A percentile compares a stretch with the other conserved stretches of the same genome.
Conservation (phyloP, 2,329 filamentous ascomycete species). For the Microsporum canis region DNA sequence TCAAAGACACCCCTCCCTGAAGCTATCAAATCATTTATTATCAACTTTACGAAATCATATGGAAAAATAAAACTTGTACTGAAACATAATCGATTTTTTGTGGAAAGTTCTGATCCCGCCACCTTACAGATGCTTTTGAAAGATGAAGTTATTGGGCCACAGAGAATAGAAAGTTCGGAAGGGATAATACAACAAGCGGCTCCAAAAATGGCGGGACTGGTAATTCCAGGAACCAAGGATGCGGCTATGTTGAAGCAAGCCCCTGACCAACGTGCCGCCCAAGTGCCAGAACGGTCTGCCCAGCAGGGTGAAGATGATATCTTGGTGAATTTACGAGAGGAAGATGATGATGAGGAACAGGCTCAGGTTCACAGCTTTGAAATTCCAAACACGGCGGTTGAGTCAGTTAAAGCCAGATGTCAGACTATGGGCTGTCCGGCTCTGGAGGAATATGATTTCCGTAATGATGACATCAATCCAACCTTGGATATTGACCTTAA, state of each 20-base stretch:
- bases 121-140: conserved; percentile 79
- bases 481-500: conserved; percentile 89
- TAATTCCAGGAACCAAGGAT: conserved; percentile 90
- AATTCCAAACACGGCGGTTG: conserved; percentile 69
- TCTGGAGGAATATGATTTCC: conserved; percentile 94
- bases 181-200: conserved; percentile 69
- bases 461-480: conserved; percentile 77
- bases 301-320: conserved; percentile 53
- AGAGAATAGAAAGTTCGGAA: conserved; percentile 62
- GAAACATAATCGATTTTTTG: conserved; percentile 87
- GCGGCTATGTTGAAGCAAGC: conserved; percentile 79
- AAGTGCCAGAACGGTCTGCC: conserved; percentile 26
- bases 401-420: conserved; percentile 80
- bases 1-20: conserved; percentile 79
- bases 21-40: conserved; percentile 66
- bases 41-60: conserved; percentile 77
- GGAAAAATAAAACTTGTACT: conserved; percentile 92
- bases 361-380: conserved; percentile 90
- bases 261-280: conserved; percentile 27
- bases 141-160: conserved; percentile 68
- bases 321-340: conserved; percentile 55
- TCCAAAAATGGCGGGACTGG: conserved; percentile 73
- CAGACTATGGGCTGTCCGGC: conserved; percentile 76
- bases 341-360: conserved; percentile 71
- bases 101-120: conserved; percentile 79